Percentiles rank a stretch among this genome's conserved stretches.
Conservation (phyloP, 2,329 filamentous ascomycete genomes). For the Drechslerella coelobrocha region DNA sequence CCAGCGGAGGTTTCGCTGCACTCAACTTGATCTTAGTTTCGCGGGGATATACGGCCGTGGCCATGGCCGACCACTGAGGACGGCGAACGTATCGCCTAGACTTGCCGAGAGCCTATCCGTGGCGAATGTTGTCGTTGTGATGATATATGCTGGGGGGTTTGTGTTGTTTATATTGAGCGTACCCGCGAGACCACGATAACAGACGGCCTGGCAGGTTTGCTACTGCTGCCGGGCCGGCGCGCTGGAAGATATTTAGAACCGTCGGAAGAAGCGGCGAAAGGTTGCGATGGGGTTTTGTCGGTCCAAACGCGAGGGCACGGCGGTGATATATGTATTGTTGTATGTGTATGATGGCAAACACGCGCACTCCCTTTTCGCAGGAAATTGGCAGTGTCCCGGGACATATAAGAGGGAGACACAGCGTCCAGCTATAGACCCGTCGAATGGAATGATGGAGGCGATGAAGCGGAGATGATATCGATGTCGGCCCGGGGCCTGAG, state of each 20-base stretch:
- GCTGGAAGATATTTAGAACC: constrained; percentile 10
- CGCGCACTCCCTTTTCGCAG: constrained; percentile 49
- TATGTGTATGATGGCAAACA: constrained; percentile 49
- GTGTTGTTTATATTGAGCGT: constrained; percentile 42
- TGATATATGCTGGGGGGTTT: constrained; percentile 20
- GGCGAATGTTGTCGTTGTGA: constrained; percentile 16
- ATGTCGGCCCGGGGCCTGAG: constrained; percentile 20
- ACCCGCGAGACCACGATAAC: constrained; percentile 10
- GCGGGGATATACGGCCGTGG: constrained; percentile 48
- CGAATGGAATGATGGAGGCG: constrained; percentile 20
- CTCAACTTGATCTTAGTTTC: constrained; percentile 41
- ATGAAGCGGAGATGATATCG: constrained; percentile 26
- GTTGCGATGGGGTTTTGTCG: constrained; percentile 35
- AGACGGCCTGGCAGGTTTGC: constrained; percentile 5
- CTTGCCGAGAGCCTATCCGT: constrained; percentile 47
- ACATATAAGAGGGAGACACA: constrained; percentile 12
- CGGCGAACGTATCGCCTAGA: constrained; percentile 45
- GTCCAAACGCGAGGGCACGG: constrained; percentile 46
- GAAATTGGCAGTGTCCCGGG: constrained; percentile 35
- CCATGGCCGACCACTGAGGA: constrained; percentile 47
- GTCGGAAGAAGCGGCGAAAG: constrained; percentile 16
- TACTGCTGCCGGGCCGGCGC: constrained; percentile 1
- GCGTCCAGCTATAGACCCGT: constrained; percentile 6
- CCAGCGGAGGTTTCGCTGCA: constrained; percentile 45
- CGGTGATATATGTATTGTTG: constrained; percentile 47